Evolutionary conservation across 768 basidiomycete genomes (phyloP), one percentile per base, ranked within the genome.

Genomic region (Pilatotrama ljubarskyi): DNA sequence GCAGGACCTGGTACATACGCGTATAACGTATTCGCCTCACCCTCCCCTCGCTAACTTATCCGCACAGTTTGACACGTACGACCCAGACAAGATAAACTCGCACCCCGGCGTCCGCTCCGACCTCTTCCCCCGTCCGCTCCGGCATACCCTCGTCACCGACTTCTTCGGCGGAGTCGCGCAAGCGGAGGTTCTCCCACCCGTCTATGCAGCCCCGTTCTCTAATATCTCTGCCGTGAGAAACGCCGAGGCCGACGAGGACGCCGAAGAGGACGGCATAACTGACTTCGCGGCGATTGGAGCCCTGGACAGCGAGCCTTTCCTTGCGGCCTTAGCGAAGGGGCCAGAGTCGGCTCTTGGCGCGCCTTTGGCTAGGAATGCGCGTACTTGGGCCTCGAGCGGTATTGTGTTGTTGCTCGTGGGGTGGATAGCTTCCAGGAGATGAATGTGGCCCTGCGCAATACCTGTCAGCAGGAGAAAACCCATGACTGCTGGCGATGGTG

Each of bases 81-180:
- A 93, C 67, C 82, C 82, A 17, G 78, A 71, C 3, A 84, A 84
- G 58, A 91, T 97, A 68, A 80, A 83, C 56, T 98, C 96, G 0
- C 84, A 91, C 69, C 82, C 95, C 0, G 96, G 96, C n/a, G 87
- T 98, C 18, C 88, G 95, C 51, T 84, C 84, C 24, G 91, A 92
- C 70, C 81, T 95, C 17, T 98, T 93, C 76, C 72, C 70, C 9
- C 81, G 90, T 43, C 78, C 83, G 7, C 78, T 93, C n/a, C 78
- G 83, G 47, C 74, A 81, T 40, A 78, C 84, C 0, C 77, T 82
- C 10, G 73, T 88, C 48, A 88, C 86, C 15, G 85, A 87, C 67
- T 88, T 88, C 69, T 85, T 88, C 64, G 86, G 86, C 17, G 95
- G 92, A 1, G 92, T 97, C 17, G 80, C 90, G 15, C 88, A 90